Percentiles rank a stretch among this genome's conserved stretches.
Evolutionary conservation across 139 green algal genomes (phyloP).

Genomic region (Diplosphaera chodatii): DNA sequence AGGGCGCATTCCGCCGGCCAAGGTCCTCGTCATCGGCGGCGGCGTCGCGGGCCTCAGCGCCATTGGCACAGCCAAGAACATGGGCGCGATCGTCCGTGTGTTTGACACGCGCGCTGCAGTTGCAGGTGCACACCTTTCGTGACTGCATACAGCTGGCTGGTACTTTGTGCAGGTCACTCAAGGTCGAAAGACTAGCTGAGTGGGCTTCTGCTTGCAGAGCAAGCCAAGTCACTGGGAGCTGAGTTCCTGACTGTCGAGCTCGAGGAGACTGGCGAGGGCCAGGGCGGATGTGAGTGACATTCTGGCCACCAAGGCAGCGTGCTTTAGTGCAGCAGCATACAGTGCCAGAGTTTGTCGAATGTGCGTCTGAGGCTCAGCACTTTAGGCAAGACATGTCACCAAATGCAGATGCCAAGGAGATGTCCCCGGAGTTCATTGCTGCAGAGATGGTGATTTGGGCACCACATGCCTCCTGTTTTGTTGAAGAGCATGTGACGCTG

Average conservation of each 20-base stretch:
- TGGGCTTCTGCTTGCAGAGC: conserved; percentile 2
- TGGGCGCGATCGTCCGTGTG: conserved; percentile 77
- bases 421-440: conserved; percentile 73
- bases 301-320: too few relatives aligned
- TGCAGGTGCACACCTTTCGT: conserved; percentile 6
- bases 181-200: not conserved
- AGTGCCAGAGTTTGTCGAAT: too few relatives aligned
- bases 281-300: conserved; percentile 27
- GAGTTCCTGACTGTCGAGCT: conserved; percentile 82
- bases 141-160: too few relatives aligned
- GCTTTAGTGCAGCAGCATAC: too few relatives aligned
- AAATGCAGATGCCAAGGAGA: conserved; percentile 66
- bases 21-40: conserved; percentile 72
- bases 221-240: conserved; percentile 72
- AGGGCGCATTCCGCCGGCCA: conserved; percentile 47
- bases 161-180: too few relatives aligned
- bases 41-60: conserved; percentile 68
- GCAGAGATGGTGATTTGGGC: conserved; percentile 53
- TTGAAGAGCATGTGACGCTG: too few relatives aligned
- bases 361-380: too few relatives aligned
- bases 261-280: conserved; percentile 67
- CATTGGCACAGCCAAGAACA: conserved; percentile 60
- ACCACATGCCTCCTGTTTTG: too few relatives aligned
- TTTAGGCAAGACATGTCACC: too few relatives aligned
- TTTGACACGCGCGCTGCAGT: conserved; percentile 77